phyloP scores from a whole-genome alignment of 2,329 filamentous ascomycete species.

The Epichloe aotearoae region DNA sequence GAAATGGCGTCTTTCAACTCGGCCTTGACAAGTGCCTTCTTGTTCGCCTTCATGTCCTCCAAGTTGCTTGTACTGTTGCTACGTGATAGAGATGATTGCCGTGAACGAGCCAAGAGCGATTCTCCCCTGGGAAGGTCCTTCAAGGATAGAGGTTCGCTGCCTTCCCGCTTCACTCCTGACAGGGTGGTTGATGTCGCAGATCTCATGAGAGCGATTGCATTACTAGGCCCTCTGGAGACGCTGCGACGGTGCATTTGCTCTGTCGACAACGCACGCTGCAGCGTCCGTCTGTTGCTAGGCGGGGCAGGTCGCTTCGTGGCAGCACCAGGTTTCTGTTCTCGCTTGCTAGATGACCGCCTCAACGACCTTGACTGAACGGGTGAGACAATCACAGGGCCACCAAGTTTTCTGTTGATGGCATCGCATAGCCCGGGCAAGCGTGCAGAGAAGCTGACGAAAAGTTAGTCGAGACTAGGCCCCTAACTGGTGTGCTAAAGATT shows the following conservation, averaged over 20 bases:
- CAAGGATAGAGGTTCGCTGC: conserved; percentile 43
- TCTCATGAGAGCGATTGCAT: conserved; percentile 49
- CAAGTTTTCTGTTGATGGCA: conserved; percentile 60
- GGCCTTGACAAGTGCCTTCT: conserved; percentile 53
- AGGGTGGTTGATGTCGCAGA: conserved; percentile 52
- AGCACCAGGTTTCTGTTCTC: conserved; percentile 37
- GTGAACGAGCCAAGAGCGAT: conserved; percentile 26
- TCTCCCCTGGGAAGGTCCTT: conserved; percentile 35
- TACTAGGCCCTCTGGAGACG: conserved; percentile 42
- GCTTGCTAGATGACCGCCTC: conserved; percentile 28
- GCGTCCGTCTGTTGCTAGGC: conserved; percentile 32
- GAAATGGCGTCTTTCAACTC: conserved; percentile 64
- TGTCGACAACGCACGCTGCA: conserved; percentile 50
- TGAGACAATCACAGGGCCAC: conserved; percentile 52
- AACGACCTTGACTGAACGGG: conserved; percentile 35
- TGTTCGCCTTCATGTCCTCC: conserved; percentile 45
- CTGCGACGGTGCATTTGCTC: conserved; percentile 41
- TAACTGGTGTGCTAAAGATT: neutral
- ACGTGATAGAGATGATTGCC: conserved; percentile 21
- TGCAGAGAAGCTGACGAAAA: conserved; percentile 48
- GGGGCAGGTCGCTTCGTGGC: conserved; percentile 33
- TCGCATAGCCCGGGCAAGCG: conserved; percentile 61
- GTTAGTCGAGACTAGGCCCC: conserved; percentile 19
- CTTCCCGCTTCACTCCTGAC: conserved; percentile 53
- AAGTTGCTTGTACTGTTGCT: conserved; percentile 35